Percentiles rank a stretch among this genome's conserved stretches.
phyloP scores from a whole-genome alignment of 202 grass and related monocot genomes.

The Brachypodium distachyon region DNA sequence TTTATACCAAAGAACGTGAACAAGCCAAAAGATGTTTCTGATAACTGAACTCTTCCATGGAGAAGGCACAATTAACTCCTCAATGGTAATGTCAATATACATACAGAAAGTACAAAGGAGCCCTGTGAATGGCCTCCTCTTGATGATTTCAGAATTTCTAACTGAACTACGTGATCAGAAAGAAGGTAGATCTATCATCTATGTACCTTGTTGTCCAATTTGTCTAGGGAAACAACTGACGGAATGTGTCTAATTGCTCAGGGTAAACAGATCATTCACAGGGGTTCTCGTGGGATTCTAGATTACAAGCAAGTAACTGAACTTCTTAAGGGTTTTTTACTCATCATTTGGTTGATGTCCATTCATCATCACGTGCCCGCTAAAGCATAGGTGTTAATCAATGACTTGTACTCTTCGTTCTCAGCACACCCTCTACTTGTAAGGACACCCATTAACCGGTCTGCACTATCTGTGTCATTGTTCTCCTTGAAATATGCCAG shows the following conservation, averaged over 20 bases:
- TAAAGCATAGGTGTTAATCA: constrained; percentile 43
- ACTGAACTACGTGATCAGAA: constrained; percentile 15
- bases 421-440: constrained; percentile 56
- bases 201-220: constrained; percentile 22
- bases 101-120: constrained; percentile 7
- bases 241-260: neutral
- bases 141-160: neutral
- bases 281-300: neutral
- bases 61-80: neutral
- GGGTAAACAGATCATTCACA: neutral
- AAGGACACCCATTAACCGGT: constrained; percentile 45
- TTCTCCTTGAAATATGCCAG: constrained; percentile 58
- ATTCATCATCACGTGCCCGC: neutral
- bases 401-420: constrained; percentile 51
- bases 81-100: constrained; percentile 3
- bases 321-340: neutral
- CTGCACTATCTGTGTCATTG: constrained; percentile 30
- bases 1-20: neutral
- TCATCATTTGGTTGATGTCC: neutral
- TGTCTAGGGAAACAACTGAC: constrained; percentile 2
- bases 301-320: neutral
- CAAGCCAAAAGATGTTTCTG: neutral
- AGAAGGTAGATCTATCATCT: constrained; percentile 14
- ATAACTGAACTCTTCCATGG: neutral
- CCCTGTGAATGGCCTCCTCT: neutral